Evolutionary conservation across 2,329 filamentous ascomycete species (phyloP).

Genomic region (Stemphylium vesicarium): DNA sequence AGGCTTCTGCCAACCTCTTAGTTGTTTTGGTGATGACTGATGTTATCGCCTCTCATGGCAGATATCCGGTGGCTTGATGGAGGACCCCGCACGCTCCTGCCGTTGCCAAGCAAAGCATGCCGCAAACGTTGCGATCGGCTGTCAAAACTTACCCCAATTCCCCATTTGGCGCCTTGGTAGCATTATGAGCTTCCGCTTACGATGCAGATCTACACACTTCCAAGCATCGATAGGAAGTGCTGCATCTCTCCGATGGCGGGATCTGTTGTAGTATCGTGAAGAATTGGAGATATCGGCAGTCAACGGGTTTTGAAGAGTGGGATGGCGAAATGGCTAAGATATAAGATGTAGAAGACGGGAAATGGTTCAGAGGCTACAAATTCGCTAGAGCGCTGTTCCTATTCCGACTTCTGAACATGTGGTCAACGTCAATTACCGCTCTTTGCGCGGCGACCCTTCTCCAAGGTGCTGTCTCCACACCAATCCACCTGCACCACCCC

Average conservation of each 20-base stretch:
- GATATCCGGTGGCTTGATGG: background rate
- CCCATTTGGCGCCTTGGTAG: conserved; percentile 20
- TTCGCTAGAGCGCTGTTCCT: background rate
- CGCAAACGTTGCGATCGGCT: conserved; percentile 3
- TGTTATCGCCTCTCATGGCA: background rate
- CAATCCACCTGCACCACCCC: conserved; percentile 19
- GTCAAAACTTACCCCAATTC: conserved; percentile 3
- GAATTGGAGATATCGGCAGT: conserved; percentile 19
- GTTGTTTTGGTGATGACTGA: background rate
- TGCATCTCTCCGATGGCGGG: conserved; percentile 15
- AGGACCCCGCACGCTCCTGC: conserved; percentile 11
- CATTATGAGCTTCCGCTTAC: conserved; percentile 27
- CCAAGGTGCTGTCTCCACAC: conserved; percentile 13
- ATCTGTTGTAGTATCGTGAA: conserved; percentile 6
- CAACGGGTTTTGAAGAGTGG: conserved; percentile 4
- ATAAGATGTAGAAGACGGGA: background rate
- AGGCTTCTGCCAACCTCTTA: no score
- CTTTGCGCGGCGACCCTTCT: conserved; percentile 14
- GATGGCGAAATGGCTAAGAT: conserved; percentile 9
- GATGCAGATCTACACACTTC: conserved; percentile 16
- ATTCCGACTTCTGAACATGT: conserved; percentile 13
- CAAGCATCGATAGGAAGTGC: conserved; percentile 7
- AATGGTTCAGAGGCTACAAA: background rate
- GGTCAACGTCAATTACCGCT: conserved; percentile 8
- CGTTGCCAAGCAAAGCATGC: conserved; percentile 18